Conservation (phyloP, 2,329 filamentous ascomycete species). For the Dendrostoma leiphaemia region DNA sequence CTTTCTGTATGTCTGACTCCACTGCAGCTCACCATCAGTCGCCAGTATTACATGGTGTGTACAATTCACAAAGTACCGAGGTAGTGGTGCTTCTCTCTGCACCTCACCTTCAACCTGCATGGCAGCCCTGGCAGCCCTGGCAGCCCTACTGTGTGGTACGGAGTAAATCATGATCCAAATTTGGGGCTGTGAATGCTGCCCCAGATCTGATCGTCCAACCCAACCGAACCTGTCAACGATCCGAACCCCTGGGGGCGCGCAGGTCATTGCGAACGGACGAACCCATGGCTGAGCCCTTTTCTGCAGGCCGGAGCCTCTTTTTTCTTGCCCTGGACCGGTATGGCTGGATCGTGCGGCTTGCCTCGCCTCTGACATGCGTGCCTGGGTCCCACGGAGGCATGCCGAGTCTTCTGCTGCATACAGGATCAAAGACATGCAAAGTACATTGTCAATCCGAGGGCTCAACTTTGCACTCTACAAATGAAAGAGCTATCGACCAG, state of each 20-base stretch:
- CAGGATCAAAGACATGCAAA: no score
- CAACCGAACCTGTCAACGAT: not conserved
- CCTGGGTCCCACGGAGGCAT: no score
- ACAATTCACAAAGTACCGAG: no score
- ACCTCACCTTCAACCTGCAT: not conserved
- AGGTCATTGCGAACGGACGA: not conserved
- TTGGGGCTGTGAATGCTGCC: slow-evolving; percentile 14
- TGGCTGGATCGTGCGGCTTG: not conserved
- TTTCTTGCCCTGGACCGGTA: no score
- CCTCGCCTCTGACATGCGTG: not conserved
- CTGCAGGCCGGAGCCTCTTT: no score
- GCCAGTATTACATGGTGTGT: no score
- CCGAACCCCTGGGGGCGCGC: not conserved
- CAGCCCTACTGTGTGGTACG: no score
- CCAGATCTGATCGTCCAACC: slow-evolving; percentile 13
- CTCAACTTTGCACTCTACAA: no score
- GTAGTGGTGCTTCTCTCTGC: slow-evolving; percentile 9
- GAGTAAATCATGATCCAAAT: slow-evolving; percentile 15
- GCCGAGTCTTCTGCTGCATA: no score
- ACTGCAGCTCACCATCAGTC: slow-evolving; percentile 12
- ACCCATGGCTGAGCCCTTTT: not conserved
- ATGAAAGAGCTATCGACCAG: no score
- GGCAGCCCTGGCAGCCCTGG: no score
- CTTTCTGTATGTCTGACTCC: not conserved
- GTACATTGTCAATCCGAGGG: no score